Percentiles rank a stretch among this genome's conserved stretches.
These are phyloP conservation scores for Annulohypoxylon bovei DNA, from an alignment of 495 filamentous ascomycete species.

Conservation along the genomic window DNA sequence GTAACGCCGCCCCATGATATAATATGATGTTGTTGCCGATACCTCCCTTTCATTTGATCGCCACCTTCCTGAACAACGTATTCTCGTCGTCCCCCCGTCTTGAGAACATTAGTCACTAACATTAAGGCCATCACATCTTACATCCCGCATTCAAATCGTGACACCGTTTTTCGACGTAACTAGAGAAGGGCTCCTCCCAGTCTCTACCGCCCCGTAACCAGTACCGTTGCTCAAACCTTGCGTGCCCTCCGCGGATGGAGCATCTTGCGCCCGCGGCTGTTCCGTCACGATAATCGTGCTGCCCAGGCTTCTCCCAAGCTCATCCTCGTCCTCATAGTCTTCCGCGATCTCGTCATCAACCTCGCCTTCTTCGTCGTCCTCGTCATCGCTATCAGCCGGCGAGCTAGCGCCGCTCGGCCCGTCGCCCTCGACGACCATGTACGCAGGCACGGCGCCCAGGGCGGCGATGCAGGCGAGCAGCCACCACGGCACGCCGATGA, in stretches of 20 bases:
- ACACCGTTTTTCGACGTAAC: not conserved
- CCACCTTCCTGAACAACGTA: not conserved
- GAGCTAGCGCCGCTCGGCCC: conserved; percentile 64
- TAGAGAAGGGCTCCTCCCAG: not conserved
- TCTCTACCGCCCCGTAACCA: conserved; percentile 21
- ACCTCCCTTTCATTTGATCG: not conserved
- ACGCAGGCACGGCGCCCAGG: conserved; percentile 72
- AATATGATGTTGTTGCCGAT: not conserved
- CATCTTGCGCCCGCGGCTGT: conserved; percentile 5
- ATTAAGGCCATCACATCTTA: not conserved
- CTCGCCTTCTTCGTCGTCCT: conserved; percentile 41
- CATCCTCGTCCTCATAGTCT: conserved; percentile 28
- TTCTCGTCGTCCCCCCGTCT: conserved; percentile 1
- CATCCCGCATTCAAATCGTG: not conserved
- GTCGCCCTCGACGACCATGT: conserved; percentile 78
- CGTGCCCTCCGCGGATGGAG: not conserved
- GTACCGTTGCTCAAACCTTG: not conserved
- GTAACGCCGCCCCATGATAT: conserved; percentile 33
- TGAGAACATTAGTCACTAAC: conserved; percentile 15
- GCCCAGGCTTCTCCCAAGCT: conserved; percentile 2
- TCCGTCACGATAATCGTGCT: conserved; percentile 16
- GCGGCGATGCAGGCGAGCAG: conserved; percentile 66
- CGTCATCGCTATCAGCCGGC: conserved; percentile 50
- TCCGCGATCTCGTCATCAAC: conserved; percentile 14
- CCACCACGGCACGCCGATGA: conserved; percentile 84